Evolutionary conservation across 2,329 filamentous ascomycete genomes (phyloP), one percentile per base, ranked within the genome.

Genomic region (Nigrospora osmanthi): DNA sequence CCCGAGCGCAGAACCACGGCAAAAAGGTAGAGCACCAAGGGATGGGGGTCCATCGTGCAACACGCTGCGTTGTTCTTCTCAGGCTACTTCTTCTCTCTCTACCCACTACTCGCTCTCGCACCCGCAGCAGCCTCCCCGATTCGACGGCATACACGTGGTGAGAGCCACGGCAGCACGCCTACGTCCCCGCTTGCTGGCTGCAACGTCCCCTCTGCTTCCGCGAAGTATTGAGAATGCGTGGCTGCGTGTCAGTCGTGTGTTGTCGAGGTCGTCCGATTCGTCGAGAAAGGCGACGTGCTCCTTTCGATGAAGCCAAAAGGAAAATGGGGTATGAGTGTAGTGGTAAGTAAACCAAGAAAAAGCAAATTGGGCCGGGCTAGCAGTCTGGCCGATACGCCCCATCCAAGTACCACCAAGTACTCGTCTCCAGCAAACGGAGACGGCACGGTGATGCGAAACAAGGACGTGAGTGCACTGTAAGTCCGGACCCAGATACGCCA

Each of bases 31-130:
- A 33, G 40, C 17, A 42, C 10, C n/a, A 10, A 15, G 2, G 23
- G 19, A 14, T 15, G 40, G 35, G 42, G 28, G 40, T 42, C 42
- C 38, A 35, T 36, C 38, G 38, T 44, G 46, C 46, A 47, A 42
- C 46, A 47, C 46, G 41, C 43, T 47, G 45, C 42, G 30, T 47
- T 47, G 46, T 47, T 47, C 46, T 47, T 44, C 42, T 44, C 42
- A 40, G 37, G 41, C 46, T 42, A 47, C 41, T 47, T 36, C 45
- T 47, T 35, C 35, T 33, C 36, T 41, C 42, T 31, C 46, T 44
- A 47, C 39, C 37, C 39, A 36, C 34, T 38, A 40, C 46, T 33
- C 30, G 10, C 44, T 38, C 40, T 47, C 39, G 40, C 38, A 40
- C 40, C 32, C 37, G 19, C 41, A 34, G 35, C 41, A 34, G 36